phyloP scores from a whole-genome alignment of 371 early-diverging fungal species.

The Mortierella sp. region DNA sequence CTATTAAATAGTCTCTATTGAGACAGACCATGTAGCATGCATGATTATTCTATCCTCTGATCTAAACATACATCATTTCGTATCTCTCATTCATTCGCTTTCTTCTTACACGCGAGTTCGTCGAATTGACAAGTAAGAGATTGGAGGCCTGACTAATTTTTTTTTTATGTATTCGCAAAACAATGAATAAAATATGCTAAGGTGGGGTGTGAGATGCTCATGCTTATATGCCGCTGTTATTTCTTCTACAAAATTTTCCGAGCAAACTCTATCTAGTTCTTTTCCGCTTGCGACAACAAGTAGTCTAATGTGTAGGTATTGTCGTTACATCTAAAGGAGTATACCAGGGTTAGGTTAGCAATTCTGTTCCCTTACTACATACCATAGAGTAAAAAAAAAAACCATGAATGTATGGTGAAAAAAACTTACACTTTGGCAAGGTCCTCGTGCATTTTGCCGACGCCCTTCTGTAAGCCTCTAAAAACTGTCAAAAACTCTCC shows the following conservation, averaged over 20 bases:
- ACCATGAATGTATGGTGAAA: neutral
- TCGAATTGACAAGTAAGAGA: neutral
- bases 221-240: neutral
- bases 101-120: too few species aligned
- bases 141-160: too few species aligned
- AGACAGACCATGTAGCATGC: too few species aligned
- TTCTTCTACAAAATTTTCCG: neutral
- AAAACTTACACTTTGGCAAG: slow-evolving; percentile 80
- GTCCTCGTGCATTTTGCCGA: slow-evolving; percentile 78
- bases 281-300: slow-evolving; percentile 60
- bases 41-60: too few species aligned
- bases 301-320: slow-evolving; percentile 85
- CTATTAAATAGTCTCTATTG: too few species aligned
- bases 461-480: slow-evolving; percentile 83
- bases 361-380: too few species aligned
- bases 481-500: slow-evolving; percentile 82
- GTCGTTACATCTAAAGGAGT: slow-evolving; percentile 75
- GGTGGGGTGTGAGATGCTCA: neutral
- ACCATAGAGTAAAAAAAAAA: neutral
- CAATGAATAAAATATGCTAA: neutral
- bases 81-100: too few species aligned
- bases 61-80: too few species aligned
- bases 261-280: slow-evolving; percentile 23
- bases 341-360: neutral
- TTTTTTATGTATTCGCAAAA: neutral